Conservation (phyloP, 148 eudicot species). For the Spergularia marina region DNA sequence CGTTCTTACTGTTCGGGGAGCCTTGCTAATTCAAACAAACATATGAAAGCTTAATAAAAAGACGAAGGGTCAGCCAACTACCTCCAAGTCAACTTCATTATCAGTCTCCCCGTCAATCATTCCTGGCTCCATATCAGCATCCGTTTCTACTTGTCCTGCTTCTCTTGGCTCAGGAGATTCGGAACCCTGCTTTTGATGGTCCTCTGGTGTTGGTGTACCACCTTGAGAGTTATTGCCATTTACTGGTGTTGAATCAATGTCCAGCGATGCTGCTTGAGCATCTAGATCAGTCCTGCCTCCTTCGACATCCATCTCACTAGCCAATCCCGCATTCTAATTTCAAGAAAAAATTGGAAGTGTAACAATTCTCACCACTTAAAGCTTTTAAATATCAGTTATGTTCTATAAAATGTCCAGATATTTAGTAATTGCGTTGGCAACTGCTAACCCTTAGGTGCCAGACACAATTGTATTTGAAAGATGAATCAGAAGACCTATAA, state of each 20-base stretch:
- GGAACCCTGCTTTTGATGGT: slow-evolving; percentile 60
- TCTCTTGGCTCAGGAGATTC: slow-evolving; percentile 64
- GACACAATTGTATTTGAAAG: neutral
- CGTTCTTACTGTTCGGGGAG: too few relatives aligned
- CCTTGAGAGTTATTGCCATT: slow-evolving; percentile 54
- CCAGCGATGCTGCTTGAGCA: slow-evolving; percentile 51
- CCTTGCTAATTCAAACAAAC: too few relatives aligned
- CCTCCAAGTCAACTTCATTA: slow-evolving; percentile 66
- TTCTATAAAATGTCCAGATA: neutral
- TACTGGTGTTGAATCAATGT: slow-evolving; percentile 48
- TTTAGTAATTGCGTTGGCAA: neutral
- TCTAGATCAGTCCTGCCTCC: slow-evolving; percentile 62
- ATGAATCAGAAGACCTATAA: neutral
- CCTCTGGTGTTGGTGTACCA: slow-evolving; percentile 63
- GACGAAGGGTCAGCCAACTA: slow-evolving; percentile 29
- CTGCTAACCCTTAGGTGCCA: neutral
- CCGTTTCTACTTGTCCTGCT: slow-evolving; percentile 73
- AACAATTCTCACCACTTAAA: neutral
- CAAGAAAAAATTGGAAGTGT: neutral
- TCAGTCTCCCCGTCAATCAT: slow-evolving; percentile 79
- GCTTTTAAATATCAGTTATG: neutral
- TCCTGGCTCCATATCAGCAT: slow-evolving; percentile 59
- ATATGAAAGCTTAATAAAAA: neutral
- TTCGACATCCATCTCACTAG: slow-evolving; percentile 63
- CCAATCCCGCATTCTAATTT: slow-evolving; percentile 47